Percentiles rank a stretch among this genome's conserved stretches.
phyloP scores from a whole-genome alignment of 2,329 filamentous ascomycete species.

The Colletotrichum graminicola region DNA sequence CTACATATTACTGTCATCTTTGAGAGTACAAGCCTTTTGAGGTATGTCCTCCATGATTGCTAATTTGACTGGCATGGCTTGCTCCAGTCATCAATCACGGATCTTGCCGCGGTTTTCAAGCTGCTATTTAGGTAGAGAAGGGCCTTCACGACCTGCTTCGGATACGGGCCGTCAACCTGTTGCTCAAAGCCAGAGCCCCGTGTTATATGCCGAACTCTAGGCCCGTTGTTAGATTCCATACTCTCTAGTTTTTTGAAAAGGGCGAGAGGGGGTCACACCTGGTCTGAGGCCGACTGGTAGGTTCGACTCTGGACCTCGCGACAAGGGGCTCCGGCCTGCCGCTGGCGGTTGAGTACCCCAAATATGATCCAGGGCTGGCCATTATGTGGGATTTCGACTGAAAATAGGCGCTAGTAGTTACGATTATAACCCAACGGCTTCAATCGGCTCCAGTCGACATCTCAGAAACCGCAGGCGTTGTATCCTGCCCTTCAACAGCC shows the following conservation, averaged over 20 bases:
- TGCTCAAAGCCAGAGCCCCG: not conserved
- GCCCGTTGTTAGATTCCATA: not conserved
- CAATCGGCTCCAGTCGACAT: conserved; percentile 5
- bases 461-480: not conserved
- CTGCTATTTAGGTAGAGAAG: not conserved
- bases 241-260: not conserved
- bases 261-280: not conserved
- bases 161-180: not conserved
- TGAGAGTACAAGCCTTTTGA: not conserved
- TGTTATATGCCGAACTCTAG: not conserved
- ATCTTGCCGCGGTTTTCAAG: not conserved
- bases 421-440: not conserved
- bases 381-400: not conserved
- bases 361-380: not conserved
- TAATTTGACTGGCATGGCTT: not conserved
- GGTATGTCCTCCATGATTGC: not conserved
- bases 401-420: too few relatives aligned
- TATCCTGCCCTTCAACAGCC: not conserved
- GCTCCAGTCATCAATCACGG: not conserved
- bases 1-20: not conserved
- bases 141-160: not conserved
- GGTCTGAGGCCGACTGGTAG: not conserved
- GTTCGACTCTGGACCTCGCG: not conserved
- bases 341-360: not conserved
- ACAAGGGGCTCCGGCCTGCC: not conserved